Base-by-base conservation (phyloP, 225 moss, liverwort and hornwort species). In the Marchantia paleacea region DNA sequence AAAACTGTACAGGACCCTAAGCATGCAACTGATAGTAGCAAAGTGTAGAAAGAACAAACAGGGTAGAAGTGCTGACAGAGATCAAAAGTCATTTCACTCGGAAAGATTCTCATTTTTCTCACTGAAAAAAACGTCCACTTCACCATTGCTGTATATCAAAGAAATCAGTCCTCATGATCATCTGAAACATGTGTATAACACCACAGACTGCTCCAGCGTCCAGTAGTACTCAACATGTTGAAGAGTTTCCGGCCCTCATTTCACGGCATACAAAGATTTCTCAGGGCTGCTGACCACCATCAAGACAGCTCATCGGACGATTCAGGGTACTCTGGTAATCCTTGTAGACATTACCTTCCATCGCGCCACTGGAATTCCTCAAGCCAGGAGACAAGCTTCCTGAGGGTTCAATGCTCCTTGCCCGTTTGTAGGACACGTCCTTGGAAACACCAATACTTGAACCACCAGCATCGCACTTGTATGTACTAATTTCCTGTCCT, bases 341-440 rank as follows among this genome's bases (percentile, higher is more conserved):
- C 26, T 64, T 50, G 9, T 28, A 26, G 3, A 30, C 47, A 39
- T 55, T 64, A 84, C 83, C 81, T 79, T 84, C 50, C 7, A 63
- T 52, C 62, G 19, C 48, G 25, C 31, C 79, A 55, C 79, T 18
- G 52, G 22, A 47, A 20, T 71, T 81, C 66, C 76, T 54, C 2
- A 24, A 50, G 8, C 77, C 83, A 16, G 22, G 78, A 22, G 72
- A 60, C 55, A 65, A 31, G 73, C 69, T 62, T 15, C 24, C 26
- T 26, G 65, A 74, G 14, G 12, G 65, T 7, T 77, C 82, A 73
- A 67, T 78, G 47, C 72, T 77, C 48, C 77, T 81, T 64, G 71
- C 78, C 7, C 61, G 55, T 24, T 69, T 52, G 39, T 55, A 79
- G 31, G 76, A 79, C 20, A 60, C 69, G 69, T 81, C 86, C 50